Evolutionary conservation across 108 stramenopile genomes (phyloP), one percentile per base, ranked within the genome.

Genomic region (Cyclotella baltica): DNA sequence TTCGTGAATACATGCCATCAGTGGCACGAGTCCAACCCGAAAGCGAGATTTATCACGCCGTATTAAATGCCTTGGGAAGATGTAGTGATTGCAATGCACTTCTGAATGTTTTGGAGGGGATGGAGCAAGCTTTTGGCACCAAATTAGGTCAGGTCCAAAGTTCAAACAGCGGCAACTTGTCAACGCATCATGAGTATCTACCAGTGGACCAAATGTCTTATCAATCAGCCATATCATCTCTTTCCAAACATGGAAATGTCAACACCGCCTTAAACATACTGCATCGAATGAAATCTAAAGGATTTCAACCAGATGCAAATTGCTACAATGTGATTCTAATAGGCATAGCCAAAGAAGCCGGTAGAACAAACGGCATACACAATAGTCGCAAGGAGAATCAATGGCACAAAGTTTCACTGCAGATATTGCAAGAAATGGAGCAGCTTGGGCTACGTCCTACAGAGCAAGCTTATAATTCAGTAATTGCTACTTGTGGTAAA

Each of bases 151-250:
- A n/a, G 22, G 3, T 36, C n/a, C 2, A 3, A 29, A 52, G 48
- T 2, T 38, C 55, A 36, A 13, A 2, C 11, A 40, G 5, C 4
- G 9, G 29, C 20, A n/a, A 2, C 20, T 5, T 29, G 16, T 31
- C 50, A 11, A 27, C 20, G n/a, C 4, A 30, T 19, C 51, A 19
- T 47, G 23, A 47, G 38, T 33, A 30, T 40, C 33, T 28, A 52
- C 55, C 63, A 16, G 78, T 73, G 1, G 72, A 77, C 27, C 53
- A 28, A 33, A 78, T 78, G 82, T 62, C 71, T 4, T 83, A 83
- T 62, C 76, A 78, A 73, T 78, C 77, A 36, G 82, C 72, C 18
- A 83, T 83, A 38, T 68, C 80, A 18, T 75, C 80, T 27, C 74
- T 81, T 0, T 52, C 80, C 1, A 81, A 70, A 70, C 43, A 55